These are phyloP conservation scores for Aspergillus steynii DNA, from an alignment of 495 filamentous ascomycete species.

Conservation along the genomic window DNA sequence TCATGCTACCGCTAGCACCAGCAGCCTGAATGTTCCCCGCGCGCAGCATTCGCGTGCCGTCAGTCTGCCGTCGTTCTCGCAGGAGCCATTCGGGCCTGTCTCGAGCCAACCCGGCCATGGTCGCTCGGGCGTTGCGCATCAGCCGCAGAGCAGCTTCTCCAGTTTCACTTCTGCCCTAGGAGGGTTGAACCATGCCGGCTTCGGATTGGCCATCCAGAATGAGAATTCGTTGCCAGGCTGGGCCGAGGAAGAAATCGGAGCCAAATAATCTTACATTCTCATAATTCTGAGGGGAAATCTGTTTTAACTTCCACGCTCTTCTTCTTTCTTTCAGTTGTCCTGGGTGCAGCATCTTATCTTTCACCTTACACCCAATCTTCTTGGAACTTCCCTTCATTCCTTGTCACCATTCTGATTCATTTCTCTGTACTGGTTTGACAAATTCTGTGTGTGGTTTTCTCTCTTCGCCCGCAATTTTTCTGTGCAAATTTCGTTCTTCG, in stretches of 20 bases:
- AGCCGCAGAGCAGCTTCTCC: slow-evolving; percentile 57
- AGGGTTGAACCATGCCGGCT: slow-evolving; percentile 57
- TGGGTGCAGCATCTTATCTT: slow-evolving; percentile 21
- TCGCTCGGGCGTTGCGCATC: slow-evolving; percentile 50
- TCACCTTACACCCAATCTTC: slow-evolving; percentile 10
- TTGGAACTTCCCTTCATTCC: slow-evolving; percentile 1
- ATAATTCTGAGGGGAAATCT: slow-evolving; percentile 7
- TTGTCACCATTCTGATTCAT: slow-evolving; percentile 28
- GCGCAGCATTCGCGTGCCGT: slow-evolving; percentile 81
- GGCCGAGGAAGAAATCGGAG: slow-evolving; percentile 63
- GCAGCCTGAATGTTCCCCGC: slow-evolving; percentile 56
- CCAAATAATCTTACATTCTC: slow-evolving; percentile 42
- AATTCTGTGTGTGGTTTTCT: slow-evolving; percentile 18
- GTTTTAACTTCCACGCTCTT: neutral
- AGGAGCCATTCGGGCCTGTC: slow-evolving; percentile 55
- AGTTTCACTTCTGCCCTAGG: slow-evolving; percentile 58
- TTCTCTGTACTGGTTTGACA: slow-evolving; percentile 25
- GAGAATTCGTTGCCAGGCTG: slow-evolving; percentile 66
- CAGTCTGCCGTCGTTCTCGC: slow-evolving; percentile 74
- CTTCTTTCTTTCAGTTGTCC: slow-evolving; percentile 23
- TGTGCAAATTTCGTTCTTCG: slow-evolving; percentile 28
- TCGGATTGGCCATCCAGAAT: slow-evolving; percentile 63
- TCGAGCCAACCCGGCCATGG: slow-evolving; percentile 41
- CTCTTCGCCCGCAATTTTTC: slow-evolving; percentile 14
- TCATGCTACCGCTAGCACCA: slow-evolving; percentile 66